A percentile compares a stretch with the other conserved stretches of the same genome.
Evolutionary conservation across 345 rosid species (phyloP).

Genomic region (Populus tremula): DNA sequence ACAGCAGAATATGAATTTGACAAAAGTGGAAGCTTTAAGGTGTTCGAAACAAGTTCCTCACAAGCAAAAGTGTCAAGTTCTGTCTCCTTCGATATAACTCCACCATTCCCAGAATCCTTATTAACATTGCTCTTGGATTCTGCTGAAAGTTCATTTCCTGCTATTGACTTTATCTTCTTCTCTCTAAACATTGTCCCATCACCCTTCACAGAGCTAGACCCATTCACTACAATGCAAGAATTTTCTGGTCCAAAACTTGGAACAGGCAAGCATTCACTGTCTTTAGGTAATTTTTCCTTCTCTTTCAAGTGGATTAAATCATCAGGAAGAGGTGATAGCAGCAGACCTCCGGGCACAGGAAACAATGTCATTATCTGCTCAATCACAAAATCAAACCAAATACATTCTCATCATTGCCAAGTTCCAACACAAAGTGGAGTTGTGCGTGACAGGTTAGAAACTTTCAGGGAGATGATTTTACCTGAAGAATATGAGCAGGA

Average conservation of each 20-base stretch:
- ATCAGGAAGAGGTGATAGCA: conserved; percentile 84
- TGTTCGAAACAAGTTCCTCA: conserved; percentile 67
- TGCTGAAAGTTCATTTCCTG: conserved; percentile 40
- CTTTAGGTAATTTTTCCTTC: conserved; percentile 40
- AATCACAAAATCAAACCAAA: conserved; percentile 32
- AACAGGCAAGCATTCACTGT: conserved; percentile 28
- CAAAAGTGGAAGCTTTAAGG: conserved; percentile 65
- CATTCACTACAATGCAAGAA: conserved; percentile 23
- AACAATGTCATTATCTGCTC: conserved; percentile 77
- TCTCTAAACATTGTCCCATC: conserved; percentile 36
- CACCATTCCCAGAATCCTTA: conserved; percentile 35
- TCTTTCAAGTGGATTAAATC: conserved; percentile 49
- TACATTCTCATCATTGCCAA: conserved; percentile 16
- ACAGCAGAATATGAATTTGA: conserved; percentile 43
- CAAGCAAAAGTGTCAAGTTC: conserved; percentile 43
- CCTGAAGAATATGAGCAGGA: conserved; percentile 68
- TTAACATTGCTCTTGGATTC: conserved; percentile 34
- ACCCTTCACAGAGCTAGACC: conserved; percentile 41
- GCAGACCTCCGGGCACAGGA: conserved; percentile 42
- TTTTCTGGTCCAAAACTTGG: conserved; percentile 27
- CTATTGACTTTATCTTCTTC: conserved; percentile 43
- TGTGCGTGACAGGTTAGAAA: conserved; percentile 21
- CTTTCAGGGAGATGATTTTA: conserved; percentile 30
- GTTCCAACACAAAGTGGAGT: background rate
- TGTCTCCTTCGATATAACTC: conserved; percentile 34